Conservation (phyloP, 805 yeast genomes). For the Pachysolen tannophilus region DNA sequence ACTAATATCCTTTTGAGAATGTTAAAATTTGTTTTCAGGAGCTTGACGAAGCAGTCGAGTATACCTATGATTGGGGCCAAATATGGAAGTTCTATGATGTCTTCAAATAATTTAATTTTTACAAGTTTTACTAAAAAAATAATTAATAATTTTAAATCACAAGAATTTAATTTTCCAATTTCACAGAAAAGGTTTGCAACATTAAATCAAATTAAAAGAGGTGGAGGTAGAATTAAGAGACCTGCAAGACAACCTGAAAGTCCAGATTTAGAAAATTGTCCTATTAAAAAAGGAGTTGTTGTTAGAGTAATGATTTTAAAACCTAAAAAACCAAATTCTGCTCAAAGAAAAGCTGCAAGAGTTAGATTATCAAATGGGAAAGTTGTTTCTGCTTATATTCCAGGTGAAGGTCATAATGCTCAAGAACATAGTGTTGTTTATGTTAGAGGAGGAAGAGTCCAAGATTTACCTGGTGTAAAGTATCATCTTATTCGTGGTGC, state of each 20-base stretch:
- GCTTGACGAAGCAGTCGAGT: too few species aligned
- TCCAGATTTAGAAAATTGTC: constrained; percentile 78
- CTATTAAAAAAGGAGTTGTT: constrained; percentile 90
- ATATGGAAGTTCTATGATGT: too few species aligned
- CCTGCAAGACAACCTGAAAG: constrained; percentile 44
- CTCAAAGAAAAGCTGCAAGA: constrained; percentile 94
- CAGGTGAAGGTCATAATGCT: constrained; percentile 97
- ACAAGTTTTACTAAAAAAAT: too few species aligned
- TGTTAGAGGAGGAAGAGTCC: constrained; percentile 97
- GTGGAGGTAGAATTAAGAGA: constrained; percentile 36
- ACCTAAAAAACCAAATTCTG: constrained; percentile 98
- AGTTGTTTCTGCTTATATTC: constrained; percentile 85
- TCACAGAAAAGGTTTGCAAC: constrained; percentile 54
- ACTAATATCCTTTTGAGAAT: too few species aligned
- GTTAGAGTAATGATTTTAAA: constrained; percentile 88
- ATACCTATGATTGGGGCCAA: too few species aligned
- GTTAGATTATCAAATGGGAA: constrained; percentile 88
- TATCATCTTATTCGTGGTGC: constrained; percentile 92
- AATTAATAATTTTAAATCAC: too few species aligned
- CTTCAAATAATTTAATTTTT: too few species aligned
- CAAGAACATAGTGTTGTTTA: constrained; percentile 96
- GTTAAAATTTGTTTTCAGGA: too few species aligned
- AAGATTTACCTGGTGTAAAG: constrained; percentile 97
- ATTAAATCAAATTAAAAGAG: constrained; percentile 68
- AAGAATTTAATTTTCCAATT: constrained; percentile 4